phyloP scores from a whole-genome alignment of 495 filamentous ascomycete genomes.

The Lepidopterella palustris region DNA sequence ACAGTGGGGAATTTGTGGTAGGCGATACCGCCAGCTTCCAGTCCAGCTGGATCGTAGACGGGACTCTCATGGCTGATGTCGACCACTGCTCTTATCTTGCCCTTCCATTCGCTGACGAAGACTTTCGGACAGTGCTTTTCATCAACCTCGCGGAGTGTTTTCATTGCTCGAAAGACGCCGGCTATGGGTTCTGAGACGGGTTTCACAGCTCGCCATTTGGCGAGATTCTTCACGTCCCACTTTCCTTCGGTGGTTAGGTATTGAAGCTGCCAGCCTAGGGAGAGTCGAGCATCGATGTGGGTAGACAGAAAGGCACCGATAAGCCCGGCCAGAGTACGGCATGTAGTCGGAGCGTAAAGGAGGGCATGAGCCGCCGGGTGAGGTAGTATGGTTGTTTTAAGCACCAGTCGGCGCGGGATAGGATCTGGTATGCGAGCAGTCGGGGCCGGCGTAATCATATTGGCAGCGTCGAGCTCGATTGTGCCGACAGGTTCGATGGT shows the following conservation, averaged over 20 bases:
- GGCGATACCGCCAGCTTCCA: conserved; percentile 63
- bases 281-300: conserved; percentile 69
- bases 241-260: conserved; percentile 82
- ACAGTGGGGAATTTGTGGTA: conserved; percentile 89
- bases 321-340: conserved; percentile 69
- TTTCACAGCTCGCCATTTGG: conserved; percentile 74
- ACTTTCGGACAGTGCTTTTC: conserved; percentile 69
- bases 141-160: conserved; percentile 82
- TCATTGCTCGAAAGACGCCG: conserved; percentile 74
- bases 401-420: conserved; percentile 30
- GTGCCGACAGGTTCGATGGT: not conserved
- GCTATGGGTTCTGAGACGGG: conserved; percentile 73
- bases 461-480: not conserved
- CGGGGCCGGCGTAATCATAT: not conserved
- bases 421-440: not conserved
- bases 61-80: conserved; percentile 85
- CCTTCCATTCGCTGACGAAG: conserved; percentile 65
- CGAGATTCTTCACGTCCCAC: conserved; percentile 96
- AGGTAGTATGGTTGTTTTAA: conserved; percentile 68
- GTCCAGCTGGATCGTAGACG: conserved; percentile 71
- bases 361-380: conserved; percentile 76
- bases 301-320: conserved; percentile 73
- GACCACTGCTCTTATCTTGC: conserved; percentile 63
- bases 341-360: conserved; percentile 69
- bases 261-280: conserved; percentile 83